Base-by-base conservation (phyloP, 768 basidiomycete genomes). In the Lentinus tigrinus region DNA sequence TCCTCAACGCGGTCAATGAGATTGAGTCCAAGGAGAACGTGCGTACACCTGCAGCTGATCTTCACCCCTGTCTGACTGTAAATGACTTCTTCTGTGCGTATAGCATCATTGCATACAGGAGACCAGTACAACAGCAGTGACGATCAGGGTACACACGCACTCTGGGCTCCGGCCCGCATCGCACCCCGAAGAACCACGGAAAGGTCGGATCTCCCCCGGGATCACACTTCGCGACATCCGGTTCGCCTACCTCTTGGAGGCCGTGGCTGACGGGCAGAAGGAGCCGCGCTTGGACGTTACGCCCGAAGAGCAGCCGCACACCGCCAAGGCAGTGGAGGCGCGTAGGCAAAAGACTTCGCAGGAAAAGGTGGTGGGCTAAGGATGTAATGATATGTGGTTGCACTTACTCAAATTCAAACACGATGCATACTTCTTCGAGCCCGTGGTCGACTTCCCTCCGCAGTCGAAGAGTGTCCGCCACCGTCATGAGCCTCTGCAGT, bases 211-310 rank as follows among this genome's bases (percentile, higher is more conserved):
- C 2, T 31, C 38, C 28, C 73, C 81, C 0, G 78, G 81, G 13
- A 75, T 84, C 43, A 84, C 84, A 0, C 64, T 70, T 5, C 79
- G 79, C 28, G 84, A 85, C 60, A 54, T 83, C 31, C 79, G 82
- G 46, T 68, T 83, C 34, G 83, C 81, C 8, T 67, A 69, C 8
- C 68, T 70, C 13, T 61, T 79, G n/a, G 81, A 85, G 40, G 24
- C 19, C 31, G 21, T 37, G 31, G 19, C 14, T n/a, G 43, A 47
- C 14, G 36, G 31, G 1, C 17, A n/a, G n/a, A n/a, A n/a, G n/a
- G n/a, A n/a, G n/a, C n/a, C n/a, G n/a, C n/a, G n/a, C n/a, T 36
- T 23, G 27, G 21, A 8, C 1, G 34, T 24, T 16, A 4, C 13
- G 17, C 23, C 17, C 21, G n/a, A 36, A 36, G 48, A 31, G 27